Percentiles rank a stretch among this genome's conserved stretches.
phyloP scores from a whole-genome alignment of 305 asterid genomes.

The Fraxinus albicans region DNA sequence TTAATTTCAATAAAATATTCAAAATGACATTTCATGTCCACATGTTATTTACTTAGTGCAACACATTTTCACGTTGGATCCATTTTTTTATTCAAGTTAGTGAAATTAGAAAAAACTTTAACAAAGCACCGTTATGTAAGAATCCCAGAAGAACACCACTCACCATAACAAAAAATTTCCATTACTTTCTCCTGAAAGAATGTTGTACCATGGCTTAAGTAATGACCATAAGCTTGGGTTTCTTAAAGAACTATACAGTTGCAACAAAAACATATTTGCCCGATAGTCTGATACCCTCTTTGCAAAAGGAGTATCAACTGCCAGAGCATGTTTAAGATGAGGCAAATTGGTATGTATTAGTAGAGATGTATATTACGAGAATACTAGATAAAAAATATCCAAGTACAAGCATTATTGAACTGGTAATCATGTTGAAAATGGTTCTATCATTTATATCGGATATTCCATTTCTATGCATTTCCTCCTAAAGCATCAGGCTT shows the following conservation, averaged over 20 bases:
- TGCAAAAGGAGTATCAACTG: not conserved
- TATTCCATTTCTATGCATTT: not conserved
- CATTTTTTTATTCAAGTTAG: not conserved
- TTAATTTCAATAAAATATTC: not conserved
- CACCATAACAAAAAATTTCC: not conserved
- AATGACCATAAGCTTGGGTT: not conserved
- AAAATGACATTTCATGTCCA: not conserved
- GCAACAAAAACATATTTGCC: not conserved
- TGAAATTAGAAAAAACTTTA: not conserved
- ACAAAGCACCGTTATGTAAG: not conserved
- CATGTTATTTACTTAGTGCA: not conserved
- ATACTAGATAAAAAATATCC: not conserved
- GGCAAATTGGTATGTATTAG: not conserved
- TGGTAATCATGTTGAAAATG: not conserved
- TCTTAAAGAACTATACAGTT: not conserved
- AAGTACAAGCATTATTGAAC: not conserved
- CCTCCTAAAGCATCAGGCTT: not conserved
- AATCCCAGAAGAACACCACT: not conserved
- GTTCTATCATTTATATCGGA: not conserved
- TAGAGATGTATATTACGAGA: not conserved
- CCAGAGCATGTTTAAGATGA: not conserved
- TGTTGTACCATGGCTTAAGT: not conserved
- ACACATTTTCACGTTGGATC: not conserved
- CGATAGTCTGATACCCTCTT: not conserved
- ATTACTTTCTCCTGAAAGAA: not conserved